phyloP scores from a whole-genome alignment of 345 rosid genomes.

The Noccaea caerulescens region DNA sequence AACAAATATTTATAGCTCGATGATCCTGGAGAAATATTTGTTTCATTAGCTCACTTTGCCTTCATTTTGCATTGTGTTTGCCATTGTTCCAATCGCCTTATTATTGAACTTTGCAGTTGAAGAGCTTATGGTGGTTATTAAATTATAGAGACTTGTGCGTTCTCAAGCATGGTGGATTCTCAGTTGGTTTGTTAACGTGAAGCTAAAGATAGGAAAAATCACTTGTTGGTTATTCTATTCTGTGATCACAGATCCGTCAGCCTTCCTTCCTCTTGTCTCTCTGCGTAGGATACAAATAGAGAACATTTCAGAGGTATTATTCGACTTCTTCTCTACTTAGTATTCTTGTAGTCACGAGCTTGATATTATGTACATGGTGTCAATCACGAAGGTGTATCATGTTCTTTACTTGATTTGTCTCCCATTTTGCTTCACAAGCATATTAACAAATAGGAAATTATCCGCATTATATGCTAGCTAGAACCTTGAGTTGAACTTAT shows the following conservation, averaged over 20 bases:
- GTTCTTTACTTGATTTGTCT: background rate
- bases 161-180: slow-evolving; percentile 7
- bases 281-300: background rate
- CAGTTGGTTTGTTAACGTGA: slow-evolving; percentile 14
- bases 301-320: background rate
- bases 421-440: background rate
- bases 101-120: background rate
- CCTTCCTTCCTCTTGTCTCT: background rate
- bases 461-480: background rate
- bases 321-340: background rate
- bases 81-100: slow-evolving; percentile 3
- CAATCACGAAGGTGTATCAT: background rate
- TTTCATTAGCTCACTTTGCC: slow-evolving; percentile 5
- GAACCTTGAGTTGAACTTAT: background rate
- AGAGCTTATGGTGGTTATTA: background rate
- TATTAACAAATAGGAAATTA: background rate
- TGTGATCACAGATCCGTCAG: slow-evolving; percentile 8
- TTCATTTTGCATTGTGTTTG: slow-evolving; percentile 4
- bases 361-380: slow-evolving; percentile 25
- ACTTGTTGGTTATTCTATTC: background rate
- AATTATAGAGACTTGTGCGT: background rate
- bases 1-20: background rate
- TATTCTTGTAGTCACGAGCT: background rate
- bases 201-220: background rate
- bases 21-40: background rate